Percentiles rank a stretch among this genome's conserved stretches.
These are phyloP conservation scores for Lactifluus echinatus DNA, from an alignment of 768 basidiomycete species.

Conservation along the genomic window DNA sequence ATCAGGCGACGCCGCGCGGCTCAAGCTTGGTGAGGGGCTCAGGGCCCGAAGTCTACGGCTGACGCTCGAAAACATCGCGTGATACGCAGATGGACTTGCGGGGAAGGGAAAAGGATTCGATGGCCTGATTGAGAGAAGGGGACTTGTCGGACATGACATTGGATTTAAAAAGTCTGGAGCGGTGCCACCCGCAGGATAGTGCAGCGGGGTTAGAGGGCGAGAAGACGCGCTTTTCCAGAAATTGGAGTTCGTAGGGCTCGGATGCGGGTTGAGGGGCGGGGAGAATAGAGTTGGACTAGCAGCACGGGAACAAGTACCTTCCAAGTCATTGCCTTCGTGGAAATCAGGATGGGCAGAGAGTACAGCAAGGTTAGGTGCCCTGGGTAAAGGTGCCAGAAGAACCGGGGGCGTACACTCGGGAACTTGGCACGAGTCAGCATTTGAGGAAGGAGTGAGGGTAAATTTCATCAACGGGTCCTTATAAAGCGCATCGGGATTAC, in stretches of 20 bases:
- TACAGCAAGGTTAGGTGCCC: not conserved
- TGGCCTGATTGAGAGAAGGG: not conserved
- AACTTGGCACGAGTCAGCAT: not conserved
- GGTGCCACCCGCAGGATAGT: not conserved
- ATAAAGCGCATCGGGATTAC: not conserved
- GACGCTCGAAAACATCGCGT: not conserved
- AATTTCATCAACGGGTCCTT: not conserved
- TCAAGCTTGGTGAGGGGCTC: not conserved
- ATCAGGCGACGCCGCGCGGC: not conserved
- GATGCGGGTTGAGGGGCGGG: not conserved
- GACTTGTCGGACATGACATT: conserved; percentile 16
- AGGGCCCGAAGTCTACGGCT: conserved; percentile 6
- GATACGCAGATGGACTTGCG: conserved; percentile 2
- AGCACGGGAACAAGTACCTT: not conserved
- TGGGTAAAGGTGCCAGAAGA: not conserved
- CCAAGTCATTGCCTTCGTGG: not conserved
- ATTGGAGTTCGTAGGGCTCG: not conserved
- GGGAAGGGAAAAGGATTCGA: not conserved
- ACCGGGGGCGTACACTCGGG: not conserved
- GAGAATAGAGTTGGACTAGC: not conserved
- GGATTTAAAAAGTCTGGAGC: not conserved
- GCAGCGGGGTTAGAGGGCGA: not conserved
- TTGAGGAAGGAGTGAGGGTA: not conserved
- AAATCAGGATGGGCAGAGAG: not conserved
- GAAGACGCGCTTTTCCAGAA: conserved; percentile 3